Evolutionary conservation across 495 filamentous ascomycete species (phyloP), one percentile per base, ranked within the genome.

Genomic region (Penicillium herquei): DNA sequence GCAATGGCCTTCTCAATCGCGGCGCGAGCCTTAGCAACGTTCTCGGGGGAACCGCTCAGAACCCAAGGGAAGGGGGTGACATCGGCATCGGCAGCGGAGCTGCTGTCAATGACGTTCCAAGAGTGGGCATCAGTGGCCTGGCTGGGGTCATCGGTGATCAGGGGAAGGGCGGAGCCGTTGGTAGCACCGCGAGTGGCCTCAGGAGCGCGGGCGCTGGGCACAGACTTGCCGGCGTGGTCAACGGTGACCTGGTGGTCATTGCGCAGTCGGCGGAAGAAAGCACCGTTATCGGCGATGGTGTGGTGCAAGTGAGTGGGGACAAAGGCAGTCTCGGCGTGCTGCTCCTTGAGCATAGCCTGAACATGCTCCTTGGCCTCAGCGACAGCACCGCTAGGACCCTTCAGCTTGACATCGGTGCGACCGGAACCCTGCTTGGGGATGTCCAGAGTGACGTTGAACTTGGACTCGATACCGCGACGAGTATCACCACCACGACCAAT

Each of bases 401-500:
- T 83, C 51, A 99, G 82, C 75, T 93, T 96, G 61, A 99, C 83
- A 48, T 84, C 81, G 32, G 81, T 79, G 52, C 84, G 80, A 21
- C 77, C 79, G 43, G 81, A 83, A 14, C 91, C 91, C 47, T 88
- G 82, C 58, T 89, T 88, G 10, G 94, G 94, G 50, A 99, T 88
- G 60, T 96, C 91, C 57, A 99, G 83, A 13, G 85, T 85, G 61
- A 99, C 85, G 54, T 85, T 86, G 79, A 98, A 96, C 67, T 90
- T 83, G 18, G 87, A 83, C 74, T 98, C 94, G n/a, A 99, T 83
- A 41, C 83, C 80, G 48, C 89, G 87, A 57, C 92, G 85, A 35
- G 85, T 86, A 49, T 94, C 90, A 50, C 94, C 94, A 55, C 91
- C 92, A 39, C 91, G 89, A 43, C 94, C 94, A 62, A 99, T 97